phyloP scores from a whole-genome alignment of 129 eudicot genomes.

The Artemisia annua region DNA sequence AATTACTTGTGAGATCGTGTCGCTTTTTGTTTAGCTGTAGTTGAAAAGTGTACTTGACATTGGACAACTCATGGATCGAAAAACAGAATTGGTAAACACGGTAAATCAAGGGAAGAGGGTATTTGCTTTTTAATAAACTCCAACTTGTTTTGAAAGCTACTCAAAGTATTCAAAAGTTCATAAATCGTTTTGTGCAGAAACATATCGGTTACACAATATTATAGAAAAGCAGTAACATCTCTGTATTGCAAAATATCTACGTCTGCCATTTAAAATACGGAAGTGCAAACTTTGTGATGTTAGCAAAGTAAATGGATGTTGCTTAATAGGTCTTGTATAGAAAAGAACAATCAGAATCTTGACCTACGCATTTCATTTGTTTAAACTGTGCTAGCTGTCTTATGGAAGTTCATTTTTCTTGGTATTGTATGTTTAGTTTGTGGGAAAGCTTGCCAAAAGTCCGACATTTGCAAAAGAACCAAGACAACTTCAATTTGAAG shows the following conservation, averaged over 20 bases:
- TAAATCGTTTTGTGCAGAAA: no score
- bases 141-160: no score
- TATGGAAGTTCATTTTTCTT: not conserved
- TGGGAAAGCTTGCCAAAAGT: constrained; percentile 79
- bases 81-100: no score
- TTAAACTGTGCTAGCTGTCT: not conserved
- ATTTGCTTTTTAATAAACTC: no score
- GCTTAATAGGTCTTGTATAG: not conserved
- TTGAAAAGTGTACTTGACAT: no score
- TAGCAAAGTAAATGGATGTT: not conserved
- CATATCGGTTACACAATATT: not conserved
- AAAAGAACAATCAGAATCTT: constrained; percentile 9
- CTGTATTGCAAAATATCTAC: not conserved
- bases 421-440: constrained; percentile 50
- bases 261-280: not conserved
- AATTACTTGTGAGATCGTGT: no score
- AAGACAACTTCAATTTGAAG: constrained; percentile 83
- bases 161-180: no score
- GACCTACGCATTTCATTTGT: constrained; percentile 3
- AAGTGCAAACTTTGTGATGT: not conserved
- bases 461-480: constrained; percentile 87
- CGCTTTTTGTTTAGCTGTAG: no score
- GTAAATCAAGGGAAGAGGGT: no score
- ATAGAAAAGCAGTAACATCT: not conserved
- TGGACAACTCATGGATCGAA: no score